Conservation (phyloP, 2,329 filamentous ascomycete species). For the Aspergillus arachidicola region DNA sequence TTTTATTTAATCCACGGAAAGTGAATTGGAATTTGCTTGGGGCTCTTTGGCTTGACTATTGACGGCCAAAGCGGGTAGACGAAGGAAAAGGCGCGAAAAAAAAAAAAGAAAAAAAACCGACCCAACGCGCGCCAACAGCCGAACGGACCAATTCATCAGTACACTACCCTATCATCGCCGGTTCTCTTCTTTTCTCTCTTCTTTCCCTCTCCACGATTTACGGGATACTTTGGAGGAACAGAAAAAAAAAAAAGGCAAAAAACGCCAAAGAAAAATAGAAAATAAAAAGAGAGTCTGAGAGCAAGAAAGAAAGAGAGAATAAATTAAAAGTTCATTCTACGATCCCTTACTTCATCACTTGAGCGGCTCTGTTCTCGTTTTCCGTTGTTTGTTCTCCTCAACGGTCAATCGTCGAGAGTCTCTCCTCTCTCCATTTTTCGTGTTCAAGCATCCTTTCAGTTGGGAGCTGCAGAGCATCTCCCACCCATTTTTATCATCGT, state of each 20-base stretch:
- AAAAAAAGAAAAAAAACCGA: conserved; percentile 15
- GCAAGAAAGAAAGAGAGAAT: conserved; percentile 10
- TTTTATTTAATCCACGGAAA: neutral
- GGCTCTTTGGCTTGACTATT: conserved; percentile 1
- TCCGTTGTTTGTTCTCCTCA: conserved; percentile 14
- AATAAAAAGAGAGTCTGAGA: conserved; percentile 11
- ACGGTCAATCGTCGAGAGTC: conserved; percentile 9
- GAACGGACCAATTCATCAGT: conserved; percentile 17
- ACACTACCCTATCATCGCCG: conserved; percentile 8
- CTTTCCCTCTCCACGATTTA: conserved; percentile 31
- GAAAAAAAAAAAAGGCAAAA: conserved; percentile 12
- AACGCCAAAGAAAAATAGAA: conserved; percentile 17
- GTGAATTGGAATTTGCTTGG: conserved; percentile 9
- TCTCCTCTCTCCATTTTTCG: conserved; percentile 21
- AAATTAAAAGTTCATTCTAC: neutral
- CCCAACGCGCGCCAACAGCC: conserved; percentile 25
- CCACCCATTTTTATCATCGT: conserved; percentile 22
- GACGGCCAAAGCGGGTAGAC: conserved; percentile 13
- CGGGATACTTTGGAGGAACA: conserved; percentile 27
- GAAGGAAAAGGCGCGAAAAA: conserved; percentile 11
- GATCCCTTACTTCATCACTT: conserved; percentile 14
- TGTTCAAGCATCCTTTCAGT: conserved; percentile 23
- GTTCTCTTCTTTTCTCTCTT: conserved; percentile 15
- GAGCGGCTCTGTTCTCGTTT: conserved; percentile 17
- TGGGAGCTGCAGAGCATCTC: conserved; percentile 44